Evolutionary conservation across 2,329 filamentous ascomycete genomes (phyloP).

Genomic region (Pseudonectria foliicola): DNA sequence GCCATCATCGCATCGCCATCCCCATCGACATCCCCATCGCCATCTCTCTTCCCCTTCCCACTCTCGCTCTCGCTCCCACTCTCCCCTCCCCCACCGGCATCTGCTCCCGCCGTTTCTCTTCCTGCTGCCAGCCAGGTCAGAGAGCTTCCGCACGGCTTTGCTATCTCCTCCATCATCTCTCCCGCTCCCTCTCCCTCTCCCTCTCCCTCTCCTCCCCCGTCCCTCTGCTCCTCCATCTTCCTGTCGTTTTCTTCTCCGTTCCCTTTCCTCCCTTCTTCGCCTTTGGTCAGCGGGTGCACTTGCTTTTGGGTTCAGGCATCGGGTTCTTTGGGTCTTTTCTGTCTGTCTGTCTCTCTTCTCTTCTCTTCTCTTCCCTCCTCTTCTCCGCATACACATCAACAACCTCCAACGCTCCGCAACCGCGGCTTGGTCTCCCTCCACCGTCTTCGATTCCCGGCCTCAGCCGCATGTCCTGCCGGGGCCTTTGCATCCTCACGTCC

Average conservation of each 20-base stretch:
- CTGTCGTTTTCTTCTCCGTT: constrained; percentile 14
- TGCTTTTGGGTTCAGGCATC: constrained; percentile 16
- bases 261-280: constrained; percentile 11
- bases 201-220: constrained; percentile 3
- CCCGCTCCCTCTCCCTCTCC: constrained; percentile 9
- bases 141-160: background rate
- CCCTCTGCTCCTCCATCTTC: constrained; percentile 13
- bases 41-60: background rate
- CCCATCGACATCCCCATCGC: constrained; percentile 1
- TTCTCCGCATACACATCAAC: constrained; percentile 2
- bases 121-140: background rate
- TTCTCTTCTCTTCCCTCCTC: constrained; percentile 11
- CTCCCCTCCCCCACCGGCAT: background rate
- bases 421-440: constrained; percentile 19
- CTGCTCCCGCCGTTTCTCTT: background rate
- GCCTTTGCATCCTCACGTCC: constrained; percentile 20
- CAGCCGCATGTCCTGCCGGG: constrained; percentile 23
- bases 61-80: background rate
- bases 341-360: constrained; percentile 9
- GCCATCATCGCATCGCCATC: constrained; percentile 17
- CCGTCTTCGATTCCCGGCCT: constrained; percentile 9
- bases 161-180: constrained; percentile 6
- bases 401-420: constrained; percentile 13
- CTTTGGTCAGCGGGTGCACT: too few species aligned
- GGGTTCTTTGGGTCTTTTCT: constrained; percentile 9